These are phyloP conservation scores for Beauveria bassiana DNA, from an alignment of 2,329 filamentous ascomycete species.

Conservation along the genomic window DNA sequence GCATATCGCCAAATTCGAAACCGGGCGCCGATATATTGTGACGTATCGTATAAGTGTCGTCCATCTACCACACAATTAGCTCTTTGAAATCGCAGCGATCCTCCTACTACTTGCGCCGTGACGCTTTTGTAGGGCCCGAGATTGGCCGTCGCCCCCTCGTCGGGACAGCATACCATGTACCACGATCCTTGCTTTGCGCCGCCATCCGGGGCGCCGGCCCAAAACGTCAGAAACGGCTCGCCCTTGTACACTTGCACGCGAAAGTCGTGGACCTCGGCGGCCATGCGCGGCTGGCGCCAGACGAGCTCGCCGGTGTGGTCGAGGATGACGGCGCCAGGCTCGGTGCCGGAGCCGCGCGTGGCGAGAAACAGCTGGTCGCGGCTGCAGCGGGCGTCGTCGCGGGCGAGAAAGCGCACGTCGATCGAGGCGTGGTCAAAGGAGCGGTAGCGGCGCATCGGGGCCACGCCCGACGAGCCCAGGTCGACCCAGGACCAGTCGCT, in stretches of 20 bases:
- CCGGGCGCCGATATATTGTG: slow-evolving; percentile 5
- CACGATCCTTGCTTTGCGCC: slow-evolving; percentile 36
- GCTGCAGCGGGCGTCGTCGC: slow-evolving; percentile 10
- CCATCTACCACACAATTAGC: neutral
- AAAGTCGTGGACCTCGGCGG: slow-evolving; percentile 6
- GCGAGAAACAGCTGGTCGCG: slow-evolving; percentile 8
- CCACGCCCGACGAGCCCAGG: slow-evolving; percentile 7
- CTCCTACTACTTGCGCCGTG: neutral
- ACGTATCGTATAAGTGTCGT: slow-evolving; percentile 9
- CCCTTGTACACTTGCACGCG: slow-evolving; percentile 17
- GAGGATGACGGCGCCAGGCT: slow-evolving; percentile 16
- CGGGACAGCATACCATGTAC: slow-evolving; percentile 30
- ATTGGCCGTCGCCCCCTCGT: neutral
- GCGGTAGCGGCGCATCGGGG: slow-evolving; percentile 8
- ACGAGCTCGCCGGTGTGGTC: slow-evolving; percentile 20
- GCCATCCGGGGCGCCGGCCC: slow-evolving; percentile 33
- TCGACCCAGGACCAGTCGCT: slow-evolving; percentile 12
- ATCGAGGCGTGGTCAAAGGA: slow-evolving; percentile 9
- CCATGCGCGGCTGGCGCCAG: slow-evolving; percentile 20
- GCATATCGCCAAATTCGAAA: slow-evolving; percentile 26
- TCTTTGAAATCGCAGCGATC: neutral
- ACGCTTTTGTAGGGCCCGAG: neutral
- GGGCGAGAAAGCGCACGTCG: slow-evolving; percentile 7
- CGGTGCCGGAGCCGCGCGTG: slow-evolving; percentile 9
- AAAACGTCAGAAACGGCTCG: slow-evolving; percentile 16